Conservation (phyloP, 2,329 filamentous ascomycete species). For the Cladosporium velox region DNA sequence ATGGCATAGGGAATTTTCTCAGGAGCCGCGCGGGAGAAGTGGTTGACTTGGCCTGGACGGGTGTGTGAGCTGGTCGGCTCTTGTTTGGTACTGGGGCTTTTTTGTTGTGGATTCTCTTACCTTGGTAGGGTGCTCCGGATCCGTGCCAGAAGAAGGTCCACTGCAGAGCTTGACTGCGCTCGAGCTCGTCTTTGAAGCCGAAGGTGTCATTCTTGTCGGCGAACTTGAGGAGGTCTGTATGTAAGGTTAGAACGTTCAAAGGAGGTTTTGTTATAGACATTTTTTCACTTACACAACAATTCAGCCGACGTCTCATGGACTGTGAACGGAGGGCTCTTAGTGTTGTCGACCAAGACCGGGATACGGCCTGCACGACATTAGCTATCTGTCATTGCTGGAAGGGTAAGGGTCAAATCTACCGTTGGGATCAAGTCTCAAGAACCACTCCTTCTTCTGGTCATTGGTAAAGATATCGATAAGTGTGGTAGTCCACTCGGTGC, state of each 20-base stretch:
- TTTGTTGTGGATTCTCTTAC: constrained; percentile 17
- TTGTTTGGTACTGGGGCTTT: background rate
- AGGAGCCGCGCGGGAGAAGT: constrained; percentile 48
- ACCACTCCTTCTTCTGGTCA: constrained; percentile 60
- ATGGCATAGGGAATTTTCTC: constrained; percentile 55
- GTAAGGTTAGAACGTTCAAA: background rate
- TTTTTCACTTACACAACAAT: constrained; percentile 33
- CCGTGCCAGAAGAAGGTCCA: constrained; percentile 60
- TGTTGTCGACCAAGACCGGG: constrained; percentile 55
- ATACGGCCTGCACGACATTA: constrained; percentile 42
- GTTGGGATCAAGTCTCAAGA: constrained; percentile 47
- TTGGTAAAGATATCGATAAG: constrained; percentile 56
- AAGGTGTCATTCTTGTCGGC: constrained; percentile 54
- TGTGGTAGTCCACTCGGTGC: constrained; percentile 50
- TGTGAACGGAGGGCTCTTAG: constrained; percentile 50
- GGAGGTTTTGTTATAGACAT: constrained; percentile 27
- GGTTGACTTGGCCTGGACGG: constrained; percentile 43
- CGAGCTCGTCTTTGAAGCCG: constrained; percentile 55
- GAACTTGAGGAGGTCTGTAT: constrained; percentile 49
- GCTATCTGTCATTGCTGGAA: background rate
- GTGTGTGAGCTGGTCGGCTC: background rate
- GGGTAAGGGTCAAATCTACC: constrained; percentile 12
- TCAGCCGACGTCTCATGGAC: constrained; percentile 57
- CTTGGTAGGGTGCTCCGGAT: constrained; percentile 46
- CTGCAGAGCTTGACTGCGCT: constrained; percentile 52